phyloP scores from a whole-genome alignment of 2,329 filamentous ascomycete genomes.

The Trichoderma sp. region DNA sequence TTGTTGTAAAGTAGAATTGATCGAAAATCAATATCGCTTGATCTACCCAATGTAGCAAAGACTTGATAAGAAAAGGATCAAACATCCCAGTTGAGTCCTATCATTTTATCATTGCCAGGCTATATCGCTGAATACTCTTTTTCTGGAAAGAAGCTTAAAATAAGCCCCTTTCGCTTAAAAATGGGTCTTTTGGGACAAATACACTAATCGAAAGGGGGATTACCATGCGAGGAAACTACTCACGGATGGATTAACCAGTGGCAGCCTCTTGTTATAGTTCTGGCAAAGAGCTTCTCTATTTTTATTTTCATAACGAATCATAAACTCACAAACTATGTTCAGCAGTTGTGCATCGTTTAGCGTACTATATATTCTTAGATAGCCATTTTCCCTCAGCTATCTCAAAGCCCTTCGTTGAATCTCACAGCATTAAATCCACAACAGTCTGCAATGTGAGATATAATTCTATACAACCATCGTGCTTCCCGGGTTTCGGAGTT shows the following conservation, averaged over 20 bases:
- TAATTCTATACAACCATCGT: not conserved
- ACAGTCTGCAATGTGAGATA: not conserved
- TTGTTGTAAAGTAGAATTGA: not conserved
- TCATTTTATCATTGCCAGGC: not conserved
- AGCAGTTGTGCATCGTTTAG: not conserved
- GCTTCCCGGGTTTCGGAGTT: not conserved
- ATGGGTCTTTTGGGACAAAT: not conserved
- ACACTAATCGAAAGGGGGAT: not conserved
- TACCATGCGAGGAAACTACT: not conserved
- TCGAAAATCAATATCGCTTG: not conserved
- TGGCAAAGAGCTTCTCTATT: not conserved
- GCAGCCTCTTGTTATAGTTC: not conserved
- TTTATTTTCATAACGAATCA: not conserved
- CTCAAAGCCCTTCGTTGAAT: not conserved
- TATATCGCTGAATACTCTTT: not conserved
- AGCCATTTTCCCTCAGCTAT: not conserved
- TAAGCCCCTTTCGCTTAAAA: not conserved
- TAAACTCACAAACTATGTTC: not conserved
- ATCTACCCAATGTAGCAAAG: not conserved
- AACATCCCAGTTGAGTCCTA: not conserved
- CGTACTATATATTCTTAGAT: not conserved
- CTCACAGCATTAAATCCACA: not conserved
- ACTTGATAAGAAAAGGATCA: not conserved
- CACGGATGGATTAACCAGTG: not conserved
- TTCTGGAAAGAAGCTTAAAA: not conserved